phyloP scores from a whole-genome alignment of 257 asterid species.

The Ocimum tenuiflorum region DNA sequence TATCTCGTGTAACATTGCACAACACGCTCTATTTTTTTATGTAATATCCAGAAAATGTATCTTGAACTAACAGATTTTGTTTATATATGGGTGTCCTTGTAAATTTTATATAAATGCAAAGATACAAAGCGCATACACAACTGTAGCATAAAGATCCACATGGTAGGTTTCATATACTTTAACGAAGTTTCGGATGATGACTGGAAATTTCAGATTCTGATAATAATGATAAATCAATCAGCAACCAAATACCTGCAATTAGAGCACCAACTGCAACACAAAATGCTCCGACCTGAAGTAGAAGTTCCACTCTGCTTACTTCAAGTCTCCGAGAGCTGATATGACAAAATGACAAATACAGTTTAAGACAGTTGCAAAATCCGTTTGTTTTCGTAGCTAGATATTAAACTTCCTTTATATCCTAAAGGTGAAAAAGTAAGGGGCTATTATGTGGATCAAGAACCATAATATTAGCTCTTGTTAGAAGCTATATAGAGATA shows the following conservation, averaged over 20 bases:
- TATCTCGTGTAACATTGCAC: background rate
- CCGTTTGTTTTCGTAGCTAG: background rate
- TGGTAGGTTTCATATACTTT: background rate
- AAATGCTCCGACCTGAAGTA: slow-evolving; percentile 92
- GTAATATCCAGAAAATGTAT: background rate
- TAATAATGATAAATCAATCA: background rate
- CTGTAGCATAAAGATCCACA: background rate
- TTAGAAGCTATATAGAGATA: slow-evolving; percentile 1
- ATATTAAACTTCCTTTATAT: background rate
- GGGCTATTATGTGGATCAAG: background rate
- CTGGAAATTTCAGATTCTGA: background rate
- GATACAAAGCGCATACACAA: background rate
- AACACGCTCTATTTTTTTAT: background rate
- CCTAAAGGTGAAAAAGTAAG: background rate
- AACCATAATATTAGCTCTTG: background rate
- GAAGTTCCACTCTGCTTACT: slow-evolving; percentile 93
- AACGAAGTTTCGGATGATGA: no score
- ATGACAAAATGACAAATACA: slow-evolving; percentile 14
- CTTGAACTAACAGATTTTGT: background rate
- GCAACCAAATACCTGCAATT: slow-evolving; percentile 59
- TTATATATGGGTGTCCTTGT: background rate
- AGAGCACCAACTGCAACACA: slow-evolving; percentile 87
- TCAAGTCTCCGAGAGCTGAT: slow-evolving; percentile 97
- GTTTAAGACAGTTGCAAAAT: background rate
- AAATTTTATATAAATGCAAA: background rate